A percentile compares a stretch with the other conserved stretches of the same genome.
Conservation (phyloP, 2,329 filamentous ascomycete species). For the Microdochium trichocladiopsis region DNA sequence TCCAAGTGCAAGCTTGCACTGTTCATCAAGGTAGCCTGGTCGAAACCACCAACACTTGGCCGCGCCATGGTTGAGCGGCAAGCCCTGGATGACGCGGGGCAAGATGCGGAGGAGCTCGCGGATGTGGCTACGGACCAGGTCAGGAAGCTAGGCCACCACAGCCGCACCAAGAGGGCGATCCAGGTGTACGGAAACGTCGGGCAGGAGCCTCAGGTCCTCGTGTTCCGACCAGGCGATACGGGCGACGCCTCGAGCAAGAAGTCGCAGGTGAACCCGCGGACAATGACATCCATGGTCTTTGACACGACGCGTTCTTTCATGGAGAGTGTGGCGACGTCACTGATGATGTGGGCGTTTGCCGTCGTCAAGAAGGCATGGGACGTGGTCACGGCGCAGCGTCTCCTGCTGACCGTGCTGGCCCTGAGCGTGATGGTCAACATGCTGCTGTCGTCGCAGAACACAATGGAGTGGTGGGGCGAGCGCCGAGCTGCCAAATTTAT, state of each 20-base stretch:
- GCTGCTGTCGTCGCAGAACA: constrained; percentile 66
- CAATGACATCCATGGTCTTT: constrained; percentile 61
- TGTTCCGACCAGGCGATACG: constrained; percentile 46
- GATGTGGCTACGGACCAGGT: constrained; percentile 75
- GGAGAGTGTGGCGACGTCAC: constrained; percentile 66
- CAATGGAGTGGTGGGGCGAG: constrained; percentile 78
- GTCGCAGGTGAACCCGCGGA: constrained; percentile 53
- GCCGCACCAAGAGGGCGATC: constrained; percentile 69
- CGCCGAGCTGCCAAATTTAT: constrained; percentile 75
- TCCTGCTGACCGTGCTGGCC: constrained; percentile 63
- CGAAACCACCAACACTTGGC: constrained; percentile 54
- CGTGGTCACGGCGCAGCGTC: constrained; percentile 62
- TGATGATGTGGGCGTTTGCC: constrained; percentile 72
- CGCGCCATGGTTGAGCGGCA: constrained; percentile 58
- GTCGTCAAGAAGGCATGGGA: constrained; percentile 58
- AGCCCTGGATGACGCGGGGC: constrained; percentile 68
- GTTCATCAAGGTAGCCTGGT: constrained; percentile 85
- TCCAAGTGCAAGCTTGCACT: constrained; percentile 87
- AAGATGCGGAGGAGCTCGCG: constrained; percentile 67
- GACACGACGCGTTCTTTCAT: constrained; percentile 67
- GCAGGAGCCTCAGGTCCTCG: constrained; percentile 55
- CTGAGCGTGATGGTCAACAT: constrained; percentile 68
- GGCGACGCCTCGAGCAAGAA: constrained; percentile 40
- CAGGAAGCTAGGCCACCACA: constrained; percentile 64
- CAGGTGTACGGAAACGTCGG: constrained; percentile 74